phyloP scores from a whole-genome alignment of 805 yeast genomes.

The Candida fluviatilis region DNA sequence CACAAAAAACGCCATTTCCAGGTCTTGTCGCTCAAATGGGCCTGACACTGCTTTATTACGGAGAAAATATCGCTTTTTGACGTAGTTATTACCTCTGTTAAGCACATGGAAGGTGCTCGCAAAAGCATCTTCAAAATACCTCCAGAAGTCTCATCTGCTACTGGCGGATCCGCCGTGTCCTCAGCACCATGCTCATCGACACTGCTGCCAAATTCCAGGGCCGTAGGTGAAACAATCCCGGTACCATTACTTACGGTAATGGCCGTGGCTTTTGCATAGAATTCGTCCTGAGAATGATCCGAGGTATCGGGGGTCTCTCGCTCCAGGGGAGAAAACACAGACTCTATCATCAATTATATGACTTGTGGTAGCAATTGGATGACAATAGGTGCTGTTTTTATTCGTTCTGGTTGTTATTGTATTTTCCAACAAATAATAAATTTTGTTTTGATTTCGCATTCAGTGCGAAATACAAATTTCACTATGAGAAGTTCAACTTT shows the following conservation, averaged over 20 bases:
- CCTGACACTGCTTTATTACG: not conserved
- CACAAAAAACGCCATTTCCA: constrained; percentile 2
- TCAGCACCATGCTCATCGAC: too few species aligned
- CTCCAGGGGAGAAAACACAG: constrained; percentile 3
- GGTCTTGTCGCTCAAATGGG: not conserved
- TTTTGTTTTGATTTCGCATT: too few species aligned
- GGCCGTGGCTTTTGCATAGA: not conserved
- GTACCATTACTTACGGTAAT: not conserved
- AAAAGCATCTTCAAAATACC: not conserved
- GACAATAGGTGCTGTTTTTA: too few species aligned
- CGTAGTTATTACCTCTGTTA: not conserved
- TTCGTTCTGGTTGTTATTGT: too few species aligned
- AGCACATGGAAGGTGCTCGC: not conserved
- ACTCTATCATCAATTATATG: not conserved
- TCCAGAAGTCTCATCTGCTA: too few species aligned
- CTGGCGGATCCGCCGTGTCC: too few species aligned
- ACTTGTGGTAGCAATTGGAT: too few species aligned
- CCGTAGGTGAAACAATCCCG: too few species aligned
- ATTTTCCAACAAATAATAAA: too few species aligned
- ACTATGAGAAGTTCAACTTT: too few species aligned
- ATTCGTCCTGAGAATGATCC: constrained; percentile 5
- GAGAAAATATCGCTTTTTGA: not conserved
- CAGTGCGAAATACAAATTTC: too few species aligned
- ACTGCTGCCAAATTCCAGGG: too few species aligned
- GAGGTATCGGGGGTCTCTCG: constrained; percentile 6